Percentiles rank a stretch among this genome's conserved stretches.
These are phyloP conservation scores for Auriscalpium microsporum DNA, from an alignment of 768 basidiomycete species.

Conservation along the genomic window DNA sequence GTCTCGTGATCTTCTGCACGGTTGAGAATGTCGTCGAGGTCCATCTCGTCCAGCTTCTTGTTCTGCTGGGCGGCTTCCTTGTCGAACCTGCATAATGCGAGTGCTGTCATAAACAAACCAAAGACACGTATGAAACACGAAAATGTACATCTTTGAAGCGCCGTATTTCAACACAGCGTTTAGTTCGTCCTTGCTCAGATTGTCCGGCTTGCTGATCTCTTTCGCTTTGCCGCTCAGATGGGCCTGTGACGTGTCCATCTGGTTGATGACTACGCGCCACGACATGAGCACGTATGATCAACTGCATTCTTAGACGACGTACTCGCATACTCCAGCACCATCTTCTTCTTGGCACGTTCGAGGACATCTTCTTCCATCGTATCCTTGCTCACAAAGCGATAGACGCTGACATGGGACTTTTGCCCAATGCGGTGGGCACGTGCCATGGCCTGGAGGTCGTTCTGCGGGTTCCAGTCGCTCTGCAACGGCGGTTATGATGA, in stretches of 20 bases:
- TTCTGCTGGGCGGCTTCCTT: conserved; percentile 90
- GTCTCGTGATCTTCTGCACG: conserved; percentile 98
- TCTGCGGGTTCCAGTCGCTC: conserved; percentile 99
- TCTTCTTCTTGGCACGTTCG: conserved; percentile 97
- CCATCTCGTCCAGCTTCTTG: conserved; percentile 97
- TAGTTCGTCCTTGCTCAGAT: conserved; percentile 92
- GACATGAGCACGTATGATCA: too few relatives aligned
- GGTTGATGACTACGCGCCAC: conserved; percentile 78
- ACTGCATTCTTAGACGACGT: conserved; percentile 28
- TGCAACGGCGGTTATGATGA: conserved; percentile 26
- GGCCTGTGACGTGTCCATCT: conserved; percentile 98
- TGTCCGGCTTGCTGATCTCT: conserved; percentile 68
- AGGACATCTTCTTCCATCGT: conserved; percentile 99
- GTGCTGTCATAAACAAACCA: conserved; percentile 12
- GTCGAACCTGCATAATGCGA: conserved; percentile 64
- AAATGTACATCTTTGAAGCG: conserved; percentile 86
- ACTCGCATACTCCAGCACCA: conserved; percentile 99
- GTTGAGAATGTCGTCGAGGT: conserved; percentile 95
- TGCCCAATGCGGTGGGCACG: conserved; percentile 98
- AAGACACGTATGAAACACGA: conserved; percentile 3
- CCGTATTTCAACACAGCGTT: conserved; percentile 98
- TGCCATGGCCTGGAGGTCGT: conserved; percentile 98
- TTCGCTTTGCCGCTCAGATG: conserved; percentile 85
- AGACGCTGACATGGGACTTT: conserved; percentile 97
- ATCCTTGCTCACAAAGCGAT: conserved; percentile 97